phyloP scores from a whole-genome alignment of 768 basidiomycete species.

The Auriculariales sp. region DNA sequence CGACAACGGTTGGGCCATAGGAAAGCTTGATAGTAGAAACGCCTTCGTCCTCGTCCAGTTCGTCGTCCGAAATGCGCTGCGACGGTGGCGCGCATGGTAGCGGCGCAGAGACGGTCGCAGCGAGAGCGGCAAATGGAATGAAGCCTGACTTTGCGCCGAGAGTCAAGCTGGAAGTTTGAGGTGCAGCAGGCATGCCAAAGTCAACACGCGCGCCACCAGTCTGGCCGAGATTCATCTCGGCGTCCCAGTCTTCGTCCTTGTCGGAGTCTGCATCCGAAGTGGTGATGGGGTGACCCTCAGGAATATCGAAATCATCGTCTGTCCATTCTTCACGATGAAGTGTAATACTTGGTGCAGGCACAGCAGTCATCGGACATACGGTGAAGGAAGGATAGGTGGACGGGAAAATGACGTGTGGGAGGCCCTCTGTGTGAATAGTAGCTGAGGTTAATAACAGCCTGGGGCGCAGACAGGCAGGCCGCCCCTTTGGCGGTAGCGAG shows the following conservation, averaged over 20 bases:
- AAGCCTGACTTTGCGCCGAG: constrained; percentile 2
- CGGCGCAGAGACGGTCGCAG: too few species aligned
- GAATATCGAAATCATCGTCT: constrained; percentile 77
- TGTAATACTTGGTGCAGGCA: constrained; percentile 41
- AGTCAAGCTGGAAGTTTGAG: background rate
- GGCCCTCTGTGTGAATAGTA: background rate
- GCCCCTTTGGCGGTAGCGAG: too few species aligned
- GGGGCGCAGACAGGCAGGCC: background rate
- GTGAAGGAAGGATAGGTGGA: background rate
- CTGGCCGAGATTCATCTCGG: constrained; percentile 53
- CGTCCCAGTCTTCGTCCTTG: constrained; percentile 71
- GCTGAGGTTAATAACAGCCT: background rate
- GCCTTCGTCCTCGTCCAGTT: constrained; percentile 67
- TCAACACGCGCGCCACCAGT: constrained; percentile 31
- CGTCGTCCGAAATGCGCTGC: constrained; percentile 13
- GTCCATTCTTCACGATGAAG: constrained; percentile 65
- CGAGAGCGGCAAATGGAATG: constrained; percentile 1
- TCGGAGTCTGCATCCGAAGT: constrained; percentile 37
- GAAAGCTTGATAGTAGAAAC: constrained; percentile 72
- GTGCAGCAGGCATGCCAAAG: background rate
- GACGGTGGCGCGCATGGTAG: constrained; percentile 58
- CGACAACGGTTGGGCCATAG: constrained; percentile 14
- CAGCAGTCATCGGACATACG: constrained; percentile 34
- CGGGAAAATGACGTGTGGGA: background rate
- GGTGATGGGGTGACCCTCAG: constrained; percentile 45